Evolutionary conservation across 2,329 filamentous ascomycete species (phyloP).

Genomic region (Penicillium sp.): DNA sequence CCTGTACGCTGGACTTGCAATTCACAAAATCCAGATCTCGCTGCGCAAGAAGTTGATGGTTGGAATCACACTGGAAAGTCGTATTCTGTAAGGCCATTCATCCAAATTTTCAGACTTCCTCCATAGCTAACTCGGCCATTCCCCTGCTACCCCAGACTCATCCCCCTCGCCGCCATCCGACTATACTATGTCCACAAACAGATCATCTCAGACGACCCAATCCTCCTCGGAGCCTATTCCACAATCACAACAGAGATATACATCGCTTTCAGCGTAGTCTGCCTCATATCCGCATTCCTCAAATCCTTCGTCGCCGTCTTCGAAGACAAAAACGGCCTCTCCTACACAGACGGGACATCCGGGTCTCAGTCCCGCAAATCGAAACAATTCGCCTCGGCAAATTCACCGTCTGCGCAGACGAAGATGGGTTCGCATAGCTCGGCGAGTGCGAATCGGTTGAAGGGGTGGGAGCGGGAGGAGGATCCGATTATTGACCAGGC

Average conservation of each 20-base stretch:
- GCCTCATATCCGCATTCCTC: constrained; percentile 16
- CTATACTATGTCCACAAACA: constrained; percentile 11
- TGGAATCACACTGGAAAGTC: constrained; percentile 13
- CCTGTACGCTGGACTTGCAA: constrained; percentile 12
- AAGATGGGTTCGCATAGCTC: neutral
- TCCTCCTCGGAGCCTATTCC: constrained; percentile 15
- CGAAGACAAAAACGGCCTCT: constrained; percentile 8
- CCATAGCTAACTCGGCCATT: neutral
- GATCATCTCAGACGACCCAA: constrained; percentile 11
- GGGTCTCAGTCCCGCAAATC: constrained; percentile 4
- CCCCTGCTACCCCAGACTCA: constrained; percentile 5
- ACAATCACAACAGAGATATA: constrained; percentile 18
- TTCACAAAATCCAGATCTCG: constrained; percentile 15
- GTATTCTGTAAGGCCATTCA: constrained; percentile 19
- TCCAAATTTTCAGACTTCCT: neutral
- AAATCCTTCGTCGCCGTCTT: constrained; percentile 16
- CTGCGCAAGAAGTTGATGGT: constrained; percentile 16
- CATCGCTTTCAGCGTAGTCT: constrained; percentile 12
- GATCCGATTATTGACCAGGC: constrained; percentile 9
- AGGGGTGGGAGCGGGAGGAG: constrained; percentile 12
- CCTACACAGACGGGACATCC: constrained; percentile 7
- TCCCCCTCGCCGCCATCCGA: constrained; percentile 15
- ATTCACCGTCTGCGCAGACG: neutral
- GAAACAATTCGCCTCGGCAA: neutral
- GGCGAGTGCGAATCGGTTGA: neutral